Evolutionary conservation across 352 stramenopile species (phyloP).

Genomic region (Aphanomyces stellatus): DNA sequence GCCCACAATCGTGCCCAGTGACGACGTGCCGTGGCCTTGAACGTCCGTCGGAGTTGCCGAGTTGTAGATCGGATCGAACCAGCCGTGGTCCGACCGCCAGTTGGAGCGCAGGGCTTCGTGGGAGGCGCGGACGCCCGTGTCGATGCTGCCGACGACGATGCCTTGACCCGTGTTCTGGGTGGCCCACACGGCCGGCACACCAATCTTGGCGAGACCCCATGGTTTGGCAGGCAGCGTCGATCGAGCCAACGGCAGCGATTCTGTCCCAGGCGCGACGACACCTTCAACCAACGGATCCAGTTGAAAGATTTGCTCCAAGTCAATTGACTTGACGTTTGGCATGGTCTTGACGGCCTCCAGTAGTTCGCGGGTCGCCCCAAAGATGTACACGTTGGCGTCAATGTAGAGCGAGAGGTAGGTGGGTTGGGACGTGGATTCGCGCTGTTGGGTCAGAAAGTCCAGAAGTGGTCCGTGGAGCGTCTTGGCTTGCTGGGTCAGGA

Average conservation of each 20-base stretch:
- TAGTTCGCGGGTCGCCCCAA: neutral
- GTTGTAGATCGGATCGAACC: conserved; percentile 32
- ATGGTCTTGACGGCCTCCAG: neutral
- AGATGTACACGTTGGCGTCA: neutral
- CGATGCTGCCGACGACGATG: conserved; percentile 35
- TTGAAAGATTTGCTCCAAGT: neutral
- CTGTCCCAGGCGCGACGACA: no score
- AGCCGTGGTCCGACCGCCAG: conserved; percentile 31
- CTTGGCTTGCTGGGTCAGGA: neutral
- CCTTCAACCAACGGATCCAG: neutral
- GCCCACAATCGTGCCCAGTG: conserved; percentile 35
- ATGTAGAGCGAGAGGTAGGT: neutral
- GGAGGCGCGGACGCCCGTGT: conserved; percentile 32
- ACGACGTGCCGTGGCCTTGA: conserved; percentile 41
- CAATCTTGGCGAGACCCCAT: conserved; percentile 36
- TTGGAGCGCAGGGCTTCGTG: conserved; percentile 30
- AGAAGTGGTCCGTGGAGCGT: neutral
- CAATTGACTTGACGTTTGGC: neutral
- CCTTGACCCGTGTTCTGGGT: conserved; percentile 29
- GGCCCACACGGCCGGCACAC: conserved; percentile 31
- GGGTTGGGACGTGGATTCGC: neutral
- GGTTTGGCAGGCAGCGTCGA: conserved; percentile 9
- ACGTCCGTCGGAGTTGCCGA: conserved; percentile 28
- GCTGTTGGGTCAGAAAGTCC: neutral
- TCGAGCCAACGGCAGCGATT: neutral